These are phyloP conservation scores for Aureobasidium sp. DNA, from an alignment of 2,329 filamentous ascomycete species.

Conservation along the genomic window DNA sequence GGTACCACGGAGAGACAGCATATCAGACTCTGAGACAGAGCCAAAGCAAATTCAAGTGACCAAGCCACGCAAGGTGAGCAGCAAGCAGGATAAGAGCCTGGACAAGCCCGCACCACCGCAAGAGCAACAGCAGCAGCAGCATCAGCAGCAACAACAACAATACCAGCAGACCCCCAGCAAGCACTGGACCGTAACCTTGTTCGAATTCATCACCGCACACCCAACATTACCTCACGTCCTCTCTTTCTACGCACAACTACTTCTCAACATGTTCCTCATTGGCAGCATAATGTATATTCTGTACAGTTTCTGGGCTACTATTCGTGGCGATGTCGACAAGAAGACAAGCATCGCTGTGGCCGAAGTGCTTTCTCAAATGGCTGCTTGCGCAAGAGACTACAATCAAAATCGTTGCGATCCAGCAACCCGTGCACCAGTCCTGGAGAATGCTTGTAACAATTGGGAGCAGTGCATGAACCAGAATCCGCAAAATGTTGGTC, in stretches of 20 bases:
- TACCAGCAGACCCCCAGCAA: slow-evolving; percentile 13
- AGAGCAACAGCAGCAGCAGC: neutral
- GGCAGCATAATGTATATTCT: slow-evolving; percentile 56
- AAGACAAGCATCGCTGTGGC: slow-evolving; percentile 63
- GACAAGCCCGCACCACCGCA: neutral
- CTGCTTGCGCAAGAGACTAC: slow-evolving; percentile 66
- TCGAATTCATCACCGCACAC: slow-evolving; percentile 57
- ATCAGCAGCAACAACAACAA: neutral
- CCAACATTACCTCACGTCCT: slow-evolving; percentile 60
- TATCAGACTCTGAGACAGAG: slow-evolving; percentile 25
- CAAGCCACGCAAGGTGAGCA: slow-evolving; percentile 14
- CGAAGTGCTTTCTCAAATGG: slow-evolving; percentile 65
- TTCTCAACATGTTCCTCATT: slow-evolving; percentile 59
- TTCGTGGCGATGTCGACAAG: slow-evolving; percentile 67
- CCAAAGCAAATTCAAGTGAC: neutral
- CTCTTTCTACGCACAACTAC: slow-evolving; percentile 59
- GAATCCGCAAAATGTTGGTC: slow-evolving; percentile 69
- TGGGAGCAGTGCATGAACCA: slow-evolving; percentile 87
- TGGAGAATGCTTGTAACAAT: slow-evolving; percentile 65
- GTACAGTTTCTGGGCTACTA: slow-evolving; percentile 61
- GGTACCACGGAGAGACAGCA: slow-evolving; percentile 24
- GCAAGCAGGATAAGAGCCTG: slow-evolving; percentile 8
- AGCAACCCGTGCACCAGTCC: slow-evolving; percentile 60
- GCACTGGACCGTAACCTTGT: slow-evolving; percentile 39
- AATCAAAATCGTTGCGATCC: slow-evolving; percentile 67